phyloP scores from a whole-genome alignment of 2,329 filamentous ascomycete species.

The Hymenoscyphus fructigenus region DNA sequence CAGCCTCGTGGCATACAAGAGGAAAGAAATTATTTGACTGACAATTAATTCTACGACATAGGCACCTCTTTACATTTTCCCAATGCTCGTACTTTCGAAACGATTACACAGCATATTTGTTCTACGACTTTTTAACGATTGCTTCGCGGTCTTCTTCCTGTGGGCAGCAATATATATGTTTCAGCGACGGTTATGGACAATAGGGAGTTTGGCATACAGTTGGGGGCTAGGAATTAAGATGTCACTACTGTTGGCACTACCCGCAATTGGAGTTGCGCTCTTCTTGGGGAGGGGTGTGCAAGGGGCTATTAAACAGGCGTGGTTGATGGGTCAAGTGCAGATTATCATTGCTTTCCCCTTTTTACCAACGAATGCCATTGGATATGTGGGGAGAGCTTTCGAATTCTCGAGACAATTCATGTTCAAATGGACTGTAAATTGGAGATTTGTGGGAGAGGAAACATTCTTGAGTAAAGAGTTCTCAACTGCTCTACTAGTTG shows the following conservation, averaged over 20 bases:
- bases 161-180: conserved; percentile 79
- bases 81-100: conserved; percentile 84
- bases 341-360: conserved; percentile 69
- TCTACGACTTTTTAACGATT: conserved; percentile 93
- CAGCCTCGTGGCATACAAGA: not conserved
- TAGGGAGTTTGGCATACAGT: conserved; percentile 71
- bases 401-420: conserved; percentile 89
- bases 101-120: conserved; percentile 91
- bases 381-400: conserved; percentile 81
- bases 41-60: conserved; percentile 36
- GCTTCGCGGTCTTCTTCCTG: conserved; percentile 79
- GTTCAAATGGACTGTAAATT: conserved; percentile 99
- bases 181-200: conserved; percentile 71
- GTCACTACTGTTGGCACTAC: conserved; percentile 80
- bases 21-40: not conserved
- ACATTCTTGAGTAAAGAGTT: conserved; percentile 71
- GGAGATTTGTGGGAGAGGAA: conserved; percentile 89
- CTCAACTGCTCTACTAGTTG: conserved; percentile 53
- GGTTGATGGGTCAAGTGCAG: conserved; percentile 77
- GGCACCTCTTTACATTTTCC: conserved; percentile 84
- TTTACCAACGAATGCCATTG: conserved; percentile 59
- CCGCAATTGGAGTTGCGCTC: conserved; percentile 74
- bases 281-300: conserved; percentile 70
- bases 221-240: conserved; percentile 91
- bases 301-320: conserved; percentile 64